A percentile compares a stretch with the other conserved stretches of the same genome.
phyloP scores from a whole-genome alignment of 257 asterid genomes.

The Solanum pinnatisectum region DNA sequence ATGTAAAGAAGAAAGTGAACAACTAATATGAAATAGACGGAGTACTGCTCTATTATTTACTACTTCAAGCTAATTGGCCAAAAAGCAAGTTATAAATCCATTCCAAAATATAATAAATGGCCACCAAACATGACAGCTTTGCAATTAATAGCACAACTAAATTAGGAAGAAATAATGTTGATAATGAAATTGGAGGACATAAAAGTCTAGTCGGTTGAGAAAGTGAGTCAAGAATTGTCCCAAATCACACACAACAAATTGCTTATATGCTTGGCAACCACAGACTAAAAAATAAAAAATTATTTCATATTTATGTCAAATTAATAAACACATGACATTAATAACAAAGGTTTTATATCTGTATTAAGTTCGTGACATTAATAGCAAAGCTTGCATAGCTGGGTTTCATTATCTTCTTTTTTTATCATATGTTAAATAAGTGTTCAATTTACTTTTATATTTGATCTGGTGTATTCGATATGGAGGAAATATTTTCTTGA shows the following conservation, averaged over 20 bases:
- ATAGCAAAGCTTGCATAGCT: background rate
- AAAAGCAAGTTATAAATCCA: background rate
- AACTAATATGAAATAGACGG: too few species aligned
- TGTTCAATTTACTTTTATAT: too few species aligned
- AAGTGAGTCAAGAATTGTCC: background rate
- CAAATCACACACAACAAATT: background rate
- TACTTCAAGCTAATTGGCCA: background rate
- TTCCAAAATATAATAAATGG: conserved; percentile 9
- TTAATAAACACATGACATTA: background rate
- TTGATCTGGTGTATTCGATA: too few species aligned
- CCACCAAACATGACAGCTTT: conserved; percentile 29
- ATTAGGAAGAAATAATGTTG: background rate
- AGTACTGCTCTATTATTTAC: background rate
- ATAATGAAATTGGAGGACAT: background rate
- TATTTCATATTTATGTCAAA: rapidly evolving
- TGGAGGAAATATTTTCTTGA: background rate
- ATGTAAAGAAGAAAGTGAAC: too few species aligned
- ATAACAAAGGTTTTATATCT: background rate
- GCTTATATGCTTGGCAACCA: background rate
- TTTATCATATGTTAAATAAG: too few species aligned
- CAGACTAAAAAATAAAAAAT: background rate
- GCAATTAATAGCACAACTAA: background rate
- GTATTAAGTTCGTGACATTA: background rate
- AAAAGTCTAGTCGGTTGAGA: background rate
- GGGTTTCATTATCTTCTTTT: background rate